Base-by-base conservation (phyloP, 495 filamentous ascomycete species). In the Xylaria telfairii region DNA sequence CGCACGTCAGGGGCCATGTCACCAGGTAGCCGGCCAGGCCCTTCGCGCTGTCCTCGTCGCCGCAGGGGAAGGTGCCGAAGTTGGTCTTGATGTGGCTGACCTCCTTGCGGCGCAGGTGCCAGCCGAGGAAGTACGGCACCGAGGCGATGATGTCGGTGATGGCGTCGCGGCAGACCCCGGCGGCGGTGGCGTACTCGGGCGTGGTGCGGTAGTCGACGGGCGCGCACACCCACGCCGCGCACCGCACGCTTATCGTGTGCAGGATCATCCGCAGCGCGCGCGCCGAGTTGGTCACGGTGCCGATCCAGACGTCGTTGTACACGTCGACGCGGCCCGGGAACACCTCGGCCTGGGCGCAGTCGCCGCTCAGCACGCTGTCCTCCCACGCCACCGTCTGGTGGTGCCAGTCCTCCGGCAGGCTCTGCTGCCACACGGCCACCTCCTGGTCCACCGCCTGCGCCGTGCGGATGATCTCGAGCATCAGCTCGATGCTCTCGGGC, bases 141-240 rank as follows among this genome's bases (percentile, higher is more conserved):
- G 78, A 81, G 8, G 86, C 85, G 60, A 87, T 73, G 17, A 89
- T 79, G 66, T 87, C 86, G 0, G 80, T 75, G 63, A 88, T 84
- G 28, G 77, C 80, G 17, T 85, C 82, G 17, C 71, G 77, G 60
- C 80, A 83, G 17, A 78, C 74, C 51, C 81, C 66, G 3, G 78
- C 73, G 5, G 82, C 81, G 0, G 78, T 75, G 28, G 83, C 84
- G 60, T 88, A 87, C 79, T 87, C 84, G 30, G 83, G 81, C 28
- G 86, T 88, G 0, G 84, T 86, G 34, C 85, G 75, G 63, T 87
- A 87, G 71, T 89, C 86, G 9, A 82, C 79, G 1, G 87, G 87
- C 26, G 79, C 73, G 67, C 81, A 83, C 21, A 83, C 73, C 84
- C 85, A 88, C 4, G 86, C 86, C 7, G 84, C 82, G 73, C 86